A percentile compares a stretch with the other conserved stretches of the same genome.
phyloP scores from a whole-genome alignment of 441 rosid species.

The Erodium moschatum region DNA sequence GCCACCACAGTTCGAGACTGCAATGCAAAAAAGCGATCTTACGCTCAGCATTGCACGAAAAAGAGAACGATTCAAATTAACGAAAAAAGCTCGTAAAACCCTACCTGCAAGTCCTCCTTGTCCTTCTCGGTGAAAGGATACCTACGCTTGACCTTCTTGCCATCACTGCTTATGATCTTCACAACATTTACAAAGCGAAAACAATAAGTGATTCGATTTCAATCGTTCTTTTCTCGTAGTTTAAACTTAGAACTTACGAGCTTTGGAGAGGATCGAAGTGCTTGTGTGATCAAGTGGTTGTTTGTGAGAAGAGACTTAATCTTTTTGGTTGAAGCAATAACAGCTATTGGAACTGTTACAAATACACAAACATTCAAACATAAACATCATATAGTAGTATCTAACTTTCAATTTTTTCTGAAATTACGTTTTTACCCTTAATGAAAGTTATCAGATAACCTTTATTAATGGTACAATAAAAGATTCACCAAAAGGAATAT shows the following conservation, averaged over 20 bases:
- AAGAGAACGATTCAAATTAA: too few species aligned
- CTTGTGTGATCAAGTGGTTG: slow-evolving; percentile 54
- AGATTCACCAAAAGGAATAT: too few species aligned
- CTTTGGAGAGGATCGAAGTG: slow-evolving; percentile 65
- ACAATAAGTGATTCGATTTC: neutral
- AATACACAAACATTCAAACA: neutral
- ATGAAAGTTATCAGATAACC: too few species aligned
- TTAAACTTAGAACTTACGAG: slow-evolving; percentile 44
- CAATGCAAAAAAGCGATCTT: slow-evolving; percentile 9
- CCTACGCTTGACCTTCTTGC: slow-evolving; percentile 67
- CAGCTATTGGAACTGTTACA: slow-evolving; percentile 57
- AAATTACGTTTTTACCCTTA: too few species aligned
- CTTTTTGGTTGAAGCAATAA: slow-evolving; percentile 71
- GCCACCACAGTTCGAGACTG: slow-evolving; percentile 73
- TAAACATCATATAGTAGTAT: too few species aligned
- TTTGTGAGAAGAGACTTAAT: slow-evolving; percentile 61
- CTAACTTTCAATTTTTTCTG: too few species aligned
- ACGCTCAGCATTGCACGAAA: too few species aligned
- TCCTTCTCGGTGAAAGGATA: slow-evolving; percentile 72
- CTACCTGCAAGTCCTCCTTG: slow-evolving; percentile 75
- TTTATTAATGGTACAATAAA: too few species aligned
- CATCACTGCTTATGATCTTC: slow-evolving; percentile 67
- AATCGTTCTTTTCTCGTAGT: neutral
- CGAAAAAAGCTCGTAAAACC: neutral
- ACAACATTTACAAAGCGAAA: slow-evolving; percentile 13